Percentiles rank a stretch among this genome's conserved stretches.
Evolutionary conservation across 768 basidiomycete genomes (phyloP).

Genomic region (Amanita pseudoporphyria): DNA sequence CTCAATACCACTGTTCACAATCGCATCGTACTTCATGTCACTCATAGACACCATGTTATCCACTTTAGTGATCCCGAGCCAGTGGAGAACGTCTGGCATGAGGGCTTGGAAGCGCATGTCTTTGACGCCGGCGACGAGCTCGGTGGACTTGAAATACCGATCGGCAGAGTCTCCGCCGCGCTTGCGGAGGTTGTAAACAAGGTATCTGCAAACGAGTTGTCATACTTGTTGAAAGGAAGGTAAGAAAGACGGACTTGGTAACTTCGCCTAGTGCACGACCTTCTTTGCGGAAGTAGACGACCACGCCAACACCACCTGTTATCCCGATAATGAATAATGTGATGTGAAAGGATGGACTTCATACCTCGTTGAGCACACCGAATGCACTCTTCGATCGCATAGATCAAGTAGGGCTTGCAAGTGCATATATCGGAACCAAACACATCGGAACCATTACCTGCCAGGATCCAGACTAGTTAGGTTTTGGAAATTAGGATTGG

Average conservation of each 20-base stretch:
- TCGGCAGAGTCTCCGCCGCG: constrained; percentile 89
- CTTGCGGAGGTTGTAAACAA: constrained; percentile 95
- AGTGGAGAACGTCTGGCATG: constrained; percentile 96
- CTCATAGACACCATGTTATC: constrained; percentile 89
- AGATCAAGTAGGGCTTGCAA: constrained; percentile 88
- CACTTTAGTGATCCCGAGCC: constrained; percentile 87
- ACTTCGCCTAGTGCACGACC: constrained; percentile 92
- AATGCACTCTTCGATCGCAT: constrained; percentile 91
- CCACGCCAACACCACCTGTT: constrained; percentile 81
- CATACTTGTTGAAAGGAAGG: neutral
- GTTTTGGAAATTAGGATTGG: neutral
- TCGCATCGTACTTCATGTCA: constrained; percentile 95
- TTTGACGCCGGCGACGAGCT: constrained; percentile 89
- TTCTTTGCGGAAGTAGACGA: constrained; percentile 93
- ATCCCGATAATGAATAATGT: neutral
- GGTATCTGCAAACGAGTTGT: constrained; percentile 40
- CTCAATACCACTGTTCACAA: constrained; percentile 80
- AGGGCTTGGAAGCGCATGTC: constrained; percentile 92
- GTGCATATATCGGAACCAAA: constrained; percentile 92
- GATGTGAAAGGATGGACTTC: neutral
- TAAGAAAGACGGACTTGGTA: constrained; percentile 50
- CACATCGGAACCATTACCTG: constrained; percentile 87
- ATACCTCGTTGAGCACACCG: constrained; percentile 47
- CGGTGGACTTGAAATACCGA: constrained; percentile 78
- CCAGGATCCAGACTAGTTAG: neutral